phyloP scores from a whole-genome alignment of 192 early-diverging fungal genomes.

The Mortierella claussenii region DNA sequence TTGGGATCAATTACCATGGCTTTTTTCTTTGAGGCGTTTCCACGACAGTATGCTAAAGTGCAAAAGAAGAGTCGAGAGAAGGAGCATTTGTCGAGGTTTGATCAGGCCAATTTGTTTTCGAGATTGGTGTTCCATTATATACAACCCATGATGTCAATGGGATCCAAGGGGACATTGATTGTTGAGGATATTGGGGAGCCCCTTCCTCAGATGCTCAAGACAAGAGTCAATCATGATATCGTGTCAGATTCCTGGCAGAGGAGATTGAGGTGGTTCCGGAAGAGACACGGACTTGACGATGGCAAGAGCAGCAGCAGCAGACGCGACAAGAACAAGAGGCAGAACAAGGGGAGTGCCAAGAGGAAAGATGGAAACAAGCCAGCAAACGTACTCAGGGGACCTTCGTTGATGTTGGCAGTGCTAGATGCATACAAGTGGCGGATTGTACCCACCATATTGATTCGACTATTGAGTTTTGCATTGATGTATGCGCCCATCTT shows the following conservation, averaged over 20 bases:
- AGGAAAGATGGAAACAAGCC: background rate
- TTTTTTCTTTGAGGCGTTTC: conserved; percentile 32
- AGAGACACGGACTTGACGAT: background rate
- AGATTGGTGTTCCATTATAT: conserved; percentile 22
- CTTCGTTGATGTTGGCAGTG: conserved; percentile 23
- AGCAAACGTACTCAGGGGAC: background rate
- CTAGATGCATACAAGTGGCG: conserved; percentile 15
- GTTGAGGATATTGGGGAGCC: conserved; percentile 67
- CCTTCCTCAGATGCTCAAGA: conserved; percentile 5
- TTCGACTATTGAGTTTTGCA: conserved; percentile 22
- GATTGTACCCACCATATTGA: conserved; percentile 17
- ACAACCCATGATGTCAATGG: conserved; percentile 69
- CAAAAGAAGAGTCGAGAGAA: conserved; percentile 30
- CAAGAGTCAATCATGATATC: conserved; percentile 16
- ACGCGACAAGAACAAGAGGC: background rate
- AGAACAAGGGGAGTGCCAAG: background rate
- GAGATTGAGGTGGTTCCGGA: conserved; percentile 1
- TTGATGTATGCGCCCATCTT: conserved; percentile 23
- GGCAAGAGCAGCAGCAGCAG: too few relatives aligned
- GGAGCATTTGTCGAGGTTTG: conserved; percentile 5
- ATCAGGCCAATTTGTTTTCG: conserved; percentile 34
- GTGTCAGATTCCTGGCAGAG: conserved; percentile 20
- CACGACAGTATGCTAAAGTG: conserved; percentile 13
- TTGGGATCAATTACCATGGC: conserved; percentile 7
- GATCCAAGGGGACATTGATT: conserved; percentile 72